Base-by-base conservation (phyloP, 768 basidiomycete genomes). In the Neoboletus brunneissimus region DNA sequence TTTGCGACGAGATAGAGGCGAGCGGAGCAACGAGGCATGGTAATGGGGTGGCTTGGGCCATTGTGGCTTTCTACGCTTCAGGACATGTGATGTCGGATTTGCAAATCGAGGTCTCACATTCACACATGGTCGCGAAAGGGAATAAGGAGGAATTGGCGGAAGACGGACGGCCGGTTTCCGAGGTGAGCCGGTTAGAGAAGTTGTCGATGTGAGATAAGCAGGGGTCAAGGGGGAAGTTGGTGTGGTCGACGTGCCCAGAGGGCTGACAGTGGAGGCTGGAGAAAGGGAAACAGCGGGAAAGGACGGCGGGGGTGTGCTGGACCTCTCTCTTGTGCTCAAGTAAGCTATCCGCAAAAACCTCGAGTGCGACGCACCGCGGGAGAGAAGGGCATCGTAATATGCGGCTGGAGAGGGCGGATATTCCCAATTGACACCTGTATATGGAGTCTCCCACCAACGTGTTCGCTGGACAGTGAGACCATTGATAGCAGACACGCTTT, bases 21-120 rank as follows among this genome's bases (percentile, higher is more conserved):
- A 61, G 11, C 68, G 68, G 46, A 69, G 68, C 12, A 69, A 18
- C 10, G 68, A 57, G 32, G 68, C 59, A 4, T 69, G 68, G 40
- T 69, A 68, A 32, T 70, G 62, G 22, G 68, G 68, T 12, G 64
- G 68, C 7, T 68, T 70, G 43, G 67, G 46, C 65, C 60, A 67
- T 6, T 52, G 64, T 0, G 59, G 42, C 25, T 59, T 55, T 42
- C 57, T 56, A 38, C 56, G 57, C 31, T 55, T 59, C 20, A 60
- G 32, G 31, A 48, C 41, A 22, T 60, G 59, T 0, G 57, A 9
- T 4, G 40, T 43, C 5, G 57, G 51, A 55, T 56, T 45, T 45
- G 54, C 10, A 18, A 60, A 61, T 55, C 52, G 55, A 48, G 49
- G 51, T 8, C 46, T 27, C n/a, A 13, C n/a, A 13, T 35, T 3